These are phyloP conservation scores for Cajanus cajan DNA, from an alignment of 306 rosid genomes.

Conservation along the genomic window DNA sequence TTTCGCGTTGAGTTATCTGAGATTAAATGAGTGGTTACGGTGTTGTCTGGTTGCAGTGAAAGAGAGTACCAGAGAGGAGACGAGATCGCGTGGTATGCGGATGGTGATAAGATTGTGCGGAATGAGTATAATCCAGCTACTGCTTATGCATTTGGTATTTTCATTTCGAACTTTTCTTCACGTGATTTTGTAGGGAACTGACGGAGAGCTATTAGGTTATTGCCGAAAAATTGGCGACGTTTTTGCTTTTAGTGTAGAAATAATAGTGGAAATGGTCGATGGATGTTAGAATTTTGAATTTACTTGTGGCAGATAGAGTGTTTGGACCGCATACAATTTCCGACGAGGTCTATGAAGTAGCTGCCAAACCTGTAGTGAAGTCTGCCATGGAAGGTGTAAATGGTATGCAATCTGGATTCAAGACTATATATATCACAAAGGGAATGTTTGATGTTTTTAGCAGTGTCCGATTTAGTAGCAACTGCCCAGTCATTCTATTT, in stretches of 20 bases:
- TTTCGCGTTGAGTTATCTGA: slow-evolving; percentile 11
- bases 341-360: slow-evolving; percentile 88
- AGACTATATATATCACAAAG: neutral
- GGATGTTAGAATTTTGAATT: slow-evolving; percentile 34
- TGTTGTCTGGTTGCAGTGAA: slow-evolving; percentile 61
- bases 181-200: slow-evolving; percentile 8
- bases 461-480: neutral
- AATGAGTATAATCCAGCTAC: slow-evolving; percentile 81
- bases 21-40: slow-evolving; percentile 36
- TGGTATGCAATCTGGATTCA: slow-evolving; percentile 51
- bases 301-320: slow-evolving; percentile 79
- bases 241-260: neutral
- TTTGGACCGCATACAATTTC: slow-evolving; percentile 79
- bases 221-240: no score
- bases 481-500: neutral
- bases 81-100: slow-evolving; percentile 92
- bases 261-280: neutral
- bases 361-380: slow-evolving; percentile 91
- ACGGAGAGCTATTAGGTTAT: neutral
- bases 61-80: slow-evolving; percentile 96
- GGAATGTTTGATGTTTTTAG: slow-evolving; percentile 18
- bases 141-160: slow-evolving; percentile 90
- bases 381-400: slow-evolving; percentile 97
- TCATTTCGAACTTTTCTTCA: neutral
- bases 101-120: slow-evolving; percentile 88